Base-by-base conservation (phyloP, 2,329 filamentous ascomycete species). In the Cordyceps cicadae region DNA sequence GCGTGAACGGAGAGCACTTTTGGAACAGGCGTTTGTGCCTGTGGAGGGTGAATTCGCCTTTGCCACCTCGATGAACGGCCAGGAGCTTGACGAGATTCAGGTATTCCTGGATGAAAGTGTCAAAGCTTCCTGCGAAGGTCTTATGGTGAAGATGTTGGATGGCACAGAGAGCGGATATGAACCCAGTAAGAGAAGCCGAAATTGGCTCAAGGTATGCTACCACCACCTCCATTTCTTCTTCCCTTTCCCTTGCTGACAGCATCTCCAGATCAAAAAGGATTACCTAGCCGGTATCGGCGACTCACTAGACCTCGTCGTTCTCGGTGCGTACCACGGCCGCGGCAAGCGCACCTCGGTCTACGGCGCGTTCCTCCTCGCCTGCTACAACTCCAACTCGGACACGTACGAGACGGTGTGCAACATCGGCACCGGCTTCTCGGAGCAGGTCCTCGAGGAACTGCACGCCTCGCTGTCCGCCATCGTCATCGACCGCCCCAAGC, bases 91-190 rank as follows among this genome's bases (percentile, higher is more conserved):
- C 58, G 90, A 96, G 69, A 99, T 99, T 59, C 93, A 97, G 70
- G 82, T 81, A 1, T 89, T 99, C 68, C 81, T 99, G 2, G 94
- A 99, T 69, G 93, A 97, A 62, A 94, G 90, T 68, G 89, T 99
- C 65, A 96, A 96, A 74, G 90, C 92, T 2, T 95, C 91, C 0
- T 99, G 94, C 70, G 94, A 99, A 77, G 94, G 94, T 12, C 79
- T 99, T 58, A 99, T 99, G 94, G 94, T 99, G 15, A 99, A 99
- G 79, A 99, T 99, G 94, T 77, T 99, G 62, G 93, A 97, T 71
- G 94, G 93, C 0, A 79, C 84, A 7, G 93, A 97, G 74, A 96
- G 90, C 67, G 90, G 90, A 67, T 99, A 99, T 71, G 93, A 97
- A 75, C 94, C 94, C 21, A 96, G 90, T 69, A 96, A 96, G 72